These are phyloP conservation scores for Noccaea bulbosa DNA, from an alignment of 345 rosid genomes.

Conservation along the genomic window DNA sequence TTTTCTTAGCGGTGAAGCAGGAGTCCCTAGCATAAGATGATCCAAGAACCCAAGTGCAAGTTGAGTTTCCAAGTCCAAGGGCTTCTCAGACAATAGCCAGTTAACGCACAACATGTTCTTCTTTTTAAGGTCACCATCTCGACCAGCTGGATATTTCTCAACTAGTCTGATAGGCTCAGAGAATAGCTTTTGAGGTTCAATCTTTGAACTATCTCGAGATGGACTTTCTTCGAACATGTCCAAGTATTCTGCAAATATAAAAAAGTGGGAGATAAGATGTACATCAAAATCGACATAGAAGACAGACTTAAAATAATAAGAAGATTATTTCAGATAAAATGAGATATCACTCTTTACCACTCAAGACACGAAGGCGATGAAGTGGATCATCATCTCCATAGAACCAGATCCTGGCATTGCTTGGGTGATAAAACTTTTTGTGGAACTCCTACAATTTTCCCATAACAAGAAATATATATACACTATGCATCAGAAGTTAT, in stretches of 20 bases:
- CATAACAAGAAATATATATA: constrained; percentile 16
- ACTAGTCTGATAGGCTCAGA: constrained; percentile 72
- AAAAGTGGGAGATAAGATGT: constrained; percentile 30
- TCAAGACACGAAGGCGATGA: constrained; percentile 79
- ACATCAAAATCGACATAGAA: constrained; percentile 3
- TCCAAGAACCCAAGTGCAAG: constrained; percentile 89
- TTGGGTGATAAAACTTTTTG: constrained; percentile 85
- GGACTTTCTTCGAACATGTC: constrained; percentile 76
- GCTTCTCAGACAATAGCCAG: constrained; percentile 88
- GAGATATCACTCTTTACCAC: constrained; percentile 58
- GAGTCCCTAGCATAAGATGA: constrained; percentile 94
- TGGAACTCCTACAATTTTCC: constrained; percentile 76
- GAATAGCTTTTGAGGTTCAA: constrained; percentile 68
- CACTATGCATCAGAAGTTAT: constrained; percentile 20
- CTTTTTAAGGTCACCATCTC: constrained; percentile 78
- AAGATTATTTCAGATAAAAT: constrained; percentile 8
- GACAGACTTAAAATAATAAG: not conserved
- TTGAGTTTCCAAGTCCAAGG: constrained; percentile 87
- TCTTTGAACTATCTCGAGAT: constrained; percentile 63
- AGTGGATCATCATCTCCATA: constrained; percentile 91
- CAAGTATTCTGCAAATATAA: constrained; percentile 66
- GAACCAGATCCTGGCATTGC: constrained; percentile 97
- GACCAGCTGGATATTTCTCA: constrained; percentile 88
- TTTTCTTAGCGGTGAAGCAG: constrained; percentile 95
- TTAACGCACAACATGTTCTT: constrained; percentile 95